These are phyloP conservation scores for Rosa lucieae DNA, from an alignment of 306 rosid genomes.

Conservation along the genomic window DNA sequence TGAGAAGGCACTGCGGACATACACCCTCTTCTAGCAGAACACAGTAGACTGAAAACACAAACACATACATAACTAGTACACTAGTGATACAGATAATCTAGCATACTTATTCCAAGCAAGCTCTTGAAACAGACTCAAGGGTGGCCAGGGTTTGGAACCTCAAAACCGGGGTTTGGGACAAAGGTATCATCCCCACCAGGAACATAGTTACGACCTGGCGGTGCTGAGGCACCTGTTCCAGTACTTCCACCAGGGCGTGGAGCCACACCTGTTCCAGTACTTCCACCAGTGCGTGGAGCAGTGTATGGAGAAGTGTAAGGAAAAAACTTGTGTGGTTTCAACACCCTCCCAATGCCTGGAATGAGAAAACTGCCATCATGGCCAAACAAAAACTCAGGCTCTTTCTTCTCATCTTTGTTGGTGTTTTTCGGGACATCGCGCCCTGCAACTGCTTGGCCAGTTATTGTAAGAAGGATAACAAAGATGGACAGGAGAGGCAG, in stretches of 20 bases:
- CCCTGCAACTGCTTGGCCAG: conserved; percentile 42
- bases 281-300: conserved; percentile 7
- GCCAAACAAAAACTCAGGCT: conserved; percentile 48
- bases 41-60: neutral
- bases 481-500: conserved; percentile 35
- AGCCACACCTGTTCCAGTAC: conserved; percentile 12
- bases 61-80: neutral
- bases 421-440: conserved; percentile 27
- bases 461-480: conserved; percentile 35
- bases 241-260: conserved; percentile 16
- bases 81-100: conserved; percentile 1
- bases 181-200: conserved; percentile 79
- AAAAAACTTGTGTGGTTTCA: conserved; percentile 26
- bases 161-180: conserved; percentile 66
- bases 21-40: neutral
- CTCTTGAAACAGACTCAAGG: conserved; percentile 39
- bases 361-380: conserved; percentile 46
- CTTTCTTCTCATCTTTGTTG: conserved; percentile 42
- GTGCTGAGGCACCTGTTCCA: neutral
- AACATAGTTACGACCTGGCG: conserved; percentile 22
- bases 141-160: conserved; percentile 58
- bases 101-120: conserved; percentile 17
- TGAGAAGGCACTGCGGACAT: neutral
- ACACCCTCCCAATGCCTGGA: conserved; percentile 58
- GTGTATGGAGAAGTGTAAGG: conserved; percentile 19